A percentile compares a stretch with the other conserved stretches of the same genome.
phyloP scores from a whole-genome alignment of 768 basidiomycete species.

The Calvatia gigantea region DNA sequence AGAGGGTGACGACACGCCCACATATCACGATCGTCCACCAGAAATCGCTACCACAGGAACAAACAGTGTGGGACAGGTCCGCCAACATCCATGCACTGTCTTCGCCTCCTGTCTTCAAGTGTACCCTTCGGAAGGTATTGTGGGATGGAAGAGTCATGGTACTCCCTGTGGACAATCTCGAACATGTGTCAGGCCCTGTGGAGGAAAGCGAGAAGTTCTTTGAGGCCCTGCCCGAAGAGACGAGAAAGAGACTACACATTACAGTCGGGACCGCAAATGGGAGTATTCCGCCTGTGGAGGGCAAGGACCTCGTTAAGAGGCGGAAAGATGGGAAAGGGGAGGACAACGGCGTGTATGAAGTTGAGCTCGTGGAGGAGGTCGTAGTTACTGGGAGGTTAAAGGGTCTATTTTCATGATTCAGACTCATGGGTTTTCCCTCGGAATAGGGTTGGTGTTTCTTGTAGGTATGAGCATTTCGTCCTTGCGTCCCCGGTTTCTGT shows the following conservation, averaged over 20 bases:
- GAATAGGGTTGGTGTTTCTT: no score
- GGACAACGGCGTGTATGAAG: constrained; percentile 8
- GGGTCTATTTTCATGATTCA: constrained; percentile 5
- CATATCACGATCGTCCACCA: constrained; percentile 88
- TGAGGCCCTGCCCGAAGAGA: constrained; percentile 37
- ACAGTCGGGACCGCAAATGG: constrained; percentile 74
- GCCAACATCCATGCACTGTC: constrained; percentile 31
- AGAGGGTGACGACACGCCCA: constrained; percentile 56
- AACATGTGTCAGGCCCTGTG: constrained; percentile 14
- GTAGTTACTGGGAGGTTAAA: constrained; percentile 4
- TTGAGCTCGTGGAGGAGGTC: constrained; percentile 4
- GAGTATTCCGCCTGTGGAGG: constrained; percentile 63
- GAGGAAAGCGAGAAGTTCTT: constrained; percentile 45
- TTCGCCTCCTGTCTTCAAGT: constrained; percentile 53
- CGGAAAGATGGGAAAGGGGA: constrained; percentile 39
- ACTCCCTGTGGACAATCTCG: constrained; percentile 62
- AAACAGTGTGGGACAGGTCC: constrained; percentile 49
- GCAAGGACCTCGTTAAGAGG: constrained; percentile 54
- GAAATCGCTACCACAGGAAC: constrained; percentile 31
- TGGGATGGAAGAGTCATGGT: constrained; percentile 85
- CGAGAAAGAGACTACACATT: constrained; percentile 65
- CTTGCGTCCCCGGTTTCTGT: no score
- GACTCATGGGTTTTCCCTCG: no score
- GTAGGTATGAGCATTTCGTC: no score
- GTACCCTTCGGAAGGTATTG: constrained; percentile 58